Conservation (phyloP, 2,329 filamentous ascomycete genomes). For the Nemania diffusa region DNA sequence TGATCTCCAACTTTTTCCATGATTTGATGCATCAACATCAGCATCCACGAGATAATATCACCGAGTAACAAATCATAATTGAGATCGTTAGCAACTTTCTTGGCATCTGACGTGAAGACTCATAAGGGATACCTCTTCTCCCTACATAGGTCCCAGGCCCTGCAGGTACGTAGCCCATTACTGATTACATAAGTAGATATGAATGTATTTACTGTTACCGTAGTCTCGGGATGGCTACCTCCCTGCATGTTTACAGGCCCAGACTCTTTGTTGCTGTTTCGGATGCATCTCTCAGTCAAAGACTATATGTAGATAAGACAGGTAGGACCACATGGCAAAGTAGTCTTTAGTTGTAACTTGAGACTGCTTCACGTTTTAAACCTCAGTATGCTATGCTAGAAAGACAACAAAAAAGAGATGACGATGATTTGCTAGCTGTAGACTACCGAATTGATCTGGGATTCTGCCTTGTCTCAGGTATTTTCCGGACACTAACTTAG, state of each 20-base stretch:
- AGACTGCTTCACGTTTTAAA: neutral
- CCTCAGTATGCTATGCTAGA: neutral
- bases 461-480: conserved; percentile 1
- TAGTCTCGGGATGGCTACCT: conserved; percentile 10
- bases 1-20: neutral
- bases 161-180: neutral
- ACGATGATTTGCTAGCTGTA: neutral
- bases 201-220: neutral
- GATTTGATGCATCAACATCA: neutral
- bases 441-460: neutral
- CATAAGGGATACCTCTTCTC: neutral
- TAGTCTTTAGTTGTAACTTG: neutral
- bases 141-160: too few species aligned
- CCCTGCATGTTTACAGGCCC: conserved; percentile 3
- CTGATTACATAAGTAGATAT: neutral
- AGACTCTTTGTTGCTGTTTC: conserved; percentile 24
- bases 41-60: conserved; percentile 2
- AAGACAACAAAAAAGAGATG: neutral
- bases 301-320: neutral
- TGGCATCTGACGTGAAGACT: conserved; percentile 7
- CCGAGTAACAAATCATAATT: conserved; percentile 18
- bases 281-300: conserved; percentile 11
- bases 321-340: conserved; percentile 7
- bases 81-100: conserved; percentile 5
- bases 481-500: neutral